Evolutionary conservation across 2,329 filamentous ascomycete genomes (phyloP), one percentile per base, ranked within the genome.

Genomic region (Penicillium rolfsii): DNA sequence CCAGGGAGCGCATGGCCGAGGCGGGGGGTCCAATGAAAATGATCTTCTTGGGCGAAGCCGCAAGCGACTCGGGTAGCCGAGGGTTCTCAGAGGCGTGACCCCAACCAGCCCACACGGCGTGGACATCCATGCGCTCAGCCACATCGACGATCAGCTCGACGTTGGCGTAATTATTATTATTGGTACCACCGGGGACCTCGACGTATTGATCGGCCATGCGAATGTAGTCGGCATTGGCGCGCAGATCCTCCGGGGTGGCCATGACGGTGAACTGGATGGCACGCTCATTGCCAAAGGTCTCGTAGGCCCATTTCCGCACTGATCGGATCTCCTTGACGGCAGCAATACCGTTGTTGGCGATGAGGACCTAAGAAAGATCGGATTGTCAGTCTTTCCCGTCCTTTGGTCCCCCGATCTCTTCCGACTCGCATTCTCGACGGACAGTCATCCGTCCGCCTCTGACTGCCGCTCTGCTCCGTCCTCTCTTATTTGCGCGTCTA

Each of bases 151-250:
- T 99, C 76, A 99, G 85, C 83, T 99, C 95, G 62, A 99, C 95
- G 77, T 99, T 99, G 81, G 95, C 95, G 81, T 99, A 99, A 81
- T 99, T 99, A 89, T 99, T 97, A 86, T 99, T 99, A 84, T 99
- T 99, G 64, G 95, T 99, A 75, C 95, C 95, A 74, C 95, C 95
- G 36, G 95, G 95, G 64, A 99, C 94, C 82, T 99, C 95, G 71
- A 99, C 95, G 79, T 99, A 99, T 85, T 97, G 92, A 81, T 99
- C 95, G 36, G 95, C 95, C 95, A 99, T 98, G 77, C 95, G 88
- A 77, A 99, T 99, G 82, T 99, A 99, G 81, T 99, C 95, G 70
- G 95, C 95, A 79, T 99, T 99, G 77, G 95, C 95, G 77, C 90
- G 88, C 76, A 99, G 81, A 89, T 99, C 95, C 82, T 99, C 95